Base-by-base conservation (phyloP, 805 yeast genomes). In the Metschnikowia chrysomelidarum region DNA sequence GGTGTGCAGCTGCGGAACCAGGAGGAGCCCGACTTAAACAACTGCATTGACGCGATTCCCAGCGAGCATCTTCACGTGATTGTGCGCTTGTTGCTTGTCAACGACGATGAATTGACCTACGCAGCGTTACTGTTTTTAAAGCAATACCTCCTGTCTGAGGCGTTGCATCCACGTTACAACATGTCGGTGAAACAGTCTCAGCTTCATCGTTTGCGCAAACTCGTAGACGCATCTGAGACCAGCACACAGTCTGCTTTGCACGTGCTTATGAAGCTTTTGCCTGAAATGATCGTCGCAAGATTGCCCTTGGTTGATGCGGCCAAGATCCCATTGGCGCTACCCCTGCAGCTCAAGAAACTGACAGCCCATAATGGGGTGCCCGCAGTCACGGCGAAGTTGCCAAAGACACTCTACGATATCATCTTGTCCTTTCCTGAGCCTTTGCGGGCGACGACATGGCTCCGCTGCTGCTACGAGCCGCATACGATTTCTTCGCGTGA, bases 361-460 rank as follows among this genome's bases (percentile, higher is more conserved):
- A 74, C 84, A 5, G 44, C 53, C 10, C 51, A 53, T 38, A 45
- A 59, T 8, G 60, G 64, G 7, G 76, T 78, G 0, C 95, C 96
- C 2, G 64, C 70, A 1, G 65, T 69, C 4, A 79, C 88, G 4
- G 89, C 95, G 3, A 62, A 56, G 16, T 62, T 87, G 21, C 70
- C 82, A 3, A 62, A 62, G 2, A 70, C 69, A 3, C 66, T 87
- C 23, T 72, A 77, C 43, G 62, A 69, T n/a, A 75, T 80, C 27
- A 71, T 93, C 23, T 67, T 82, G 30, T 63, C 67, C 19, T 62
- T 88, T 36, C 74, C 79, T 9, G 98, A 93, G 60, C 98, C 98
- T 2, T 73, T 78, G 39, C 73, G 98, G 43, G 96, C 98, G 0
- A 86, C 95, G 4, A 75, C 87, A 19, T 93, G 98, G 98, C 80